These are phyloP conservation scores for Xylaria venustula DNA, from an alignment of 495 filamentous ascomycete species.

Conservation along the genomic window DNA sequence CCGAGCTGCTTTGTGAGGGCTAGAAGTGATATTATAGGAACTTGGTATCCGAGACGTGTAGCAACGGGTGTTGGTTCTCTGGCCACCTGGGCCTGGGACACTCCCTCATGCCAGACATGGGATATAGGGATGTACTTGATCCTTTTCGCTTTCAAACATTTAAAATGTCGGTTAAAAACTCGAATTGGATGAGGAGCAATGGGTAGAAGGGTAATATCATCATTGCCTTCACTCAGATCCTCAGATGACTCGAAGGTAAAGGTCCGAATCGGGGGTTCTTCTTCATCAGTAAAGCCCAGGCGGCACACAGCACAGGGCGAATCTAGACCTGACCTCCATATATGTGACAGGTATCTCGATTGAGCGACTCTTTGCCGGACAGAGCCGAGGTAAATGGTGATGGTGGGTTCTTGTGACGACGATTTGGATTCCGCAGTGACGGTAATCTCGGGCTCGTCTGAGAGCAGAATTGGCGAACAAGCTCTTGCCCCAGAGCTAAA, in stretches of 20 bases:
- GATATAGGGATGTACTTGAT: neutral
- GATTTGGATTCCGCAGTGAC: neutral
- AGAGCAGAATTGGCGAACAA: neutral
- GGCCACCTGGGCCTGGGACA: neutral
- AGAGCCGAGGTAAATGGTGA: neutral
- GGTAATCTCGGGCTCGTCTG: neutral
- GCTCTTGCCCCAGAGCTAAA: neutral
- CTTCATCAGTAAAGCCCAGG: neutral
- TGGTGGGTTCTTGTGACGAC: neutral
- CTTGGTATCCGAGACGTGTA: neutral
- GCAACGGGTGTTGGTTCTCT: neutral
- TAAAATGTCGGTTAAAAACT: neutral
- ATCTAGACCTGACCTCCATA: neutral
- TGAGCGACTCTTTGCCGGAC: neutral
- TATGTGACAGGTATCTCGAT: neutral
- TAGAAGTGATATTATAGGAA: neutral
- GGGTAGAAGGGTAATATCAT: neutral
- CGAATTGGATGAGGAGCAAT: neutral
- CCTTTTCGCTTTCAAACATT: neutral
- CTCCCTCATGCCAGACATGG: neutral
- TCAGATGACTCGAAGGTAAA: neutral
- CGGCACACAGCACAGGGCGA: neutral
- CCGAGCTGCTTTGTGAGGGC: neutral
- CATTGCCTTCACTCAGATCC: neutral
- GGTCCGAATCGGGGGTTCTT: neutral